Base-by-base conservation (phyloP, 1,139 yeast species). In the Neolecta irregularis region DNA sequence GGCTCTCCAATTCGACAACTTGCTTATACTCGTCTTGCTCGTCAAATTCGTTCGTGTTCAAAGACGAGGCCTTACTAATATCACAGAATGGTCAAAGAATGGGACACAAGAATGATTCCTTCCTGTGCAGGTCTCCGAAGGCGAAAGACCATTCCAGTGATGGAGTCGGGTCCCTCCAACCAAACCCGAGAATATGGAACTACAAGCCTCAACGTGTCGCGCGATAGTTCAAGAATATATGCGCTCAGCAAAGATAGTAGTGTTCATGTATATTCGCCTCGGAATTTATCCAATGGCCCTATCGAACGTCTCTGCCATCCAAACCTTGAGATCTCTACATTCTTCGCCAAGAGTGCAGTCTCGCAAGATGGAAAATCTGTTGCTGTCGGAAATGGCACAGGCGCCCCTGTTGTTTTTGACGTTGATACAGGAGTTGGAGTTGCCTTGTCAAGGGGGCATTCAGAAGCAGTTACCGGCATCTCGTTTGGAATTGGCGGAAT, bases 281-380 rank as follows among this genome's bases (percentile, higher is more conserved):
- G 9, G 9, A 23, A 15, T 16, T n/a, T n/a, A n/a, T 24, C 31
- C 13, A 24, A 28, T 12, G 21, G 22, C 20, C 31, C 31, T 4
- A 28, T 28, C 22, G 31, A 24, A 8, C 20, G 31, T 28, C 22
- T 28, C 22, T 20, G 24, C 6, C 31, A 28, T 16, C 31, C 31
- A 15, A 23, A 28, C 12, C 31, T 28, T 28, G 12, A 12, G 15
- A 24, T 28, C 8, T 20, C 20, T 7, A 20, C 31, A 7, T 28
- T 28, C 22, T 28, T 28, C 7, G 31, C 22, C 22, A 28, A 28
- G n/a, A 28, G 20, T 28, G 20, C 31, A 7, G 20, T 23, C 13
- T 28, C 31, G 22, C 20, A 16, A 28, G 31, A 28, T 16, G 31
- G 31, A 3, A 16, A 28, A 28, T 28, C 22, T 28, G 9, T 28